These are phyloP conservation scores for Melaleuca alternifolia DNA, from an alignment of 345 rosid species.

Conservation along the genomic window DNA sequence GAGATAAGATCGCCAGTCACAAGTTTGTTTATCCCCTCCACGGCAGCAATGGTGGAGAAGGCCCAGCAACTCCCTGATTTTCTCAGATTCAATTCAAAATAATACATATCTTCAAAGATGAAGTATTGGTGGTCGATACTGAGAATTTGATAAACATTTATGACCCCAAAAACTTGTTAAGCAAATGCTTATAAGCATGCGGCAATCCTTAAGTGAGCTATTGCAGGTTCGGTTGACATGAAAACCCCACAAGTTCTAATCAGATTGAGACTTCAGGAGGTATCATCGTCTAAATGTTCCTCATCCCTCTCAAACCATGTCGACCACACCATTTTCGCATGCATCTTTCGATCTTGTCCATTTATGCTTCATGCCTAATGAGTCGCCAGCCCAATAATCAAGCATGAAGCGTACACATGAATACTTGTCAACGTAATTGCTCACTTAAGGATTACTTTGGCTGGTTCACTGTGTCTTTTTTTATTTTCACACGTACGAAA, in stretches of 20 bases:
- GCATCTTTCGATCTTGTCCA: background rate
- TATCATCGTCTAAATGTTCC: background rate
- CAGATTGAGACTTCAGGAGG: background rate
- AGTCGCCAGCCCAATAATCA: background rate
- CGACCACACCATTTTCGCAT: background rate
- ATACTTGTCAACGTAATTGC: background rate
- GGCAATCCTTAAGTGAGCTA: background rate
- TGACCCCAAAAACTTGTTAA: background rate
- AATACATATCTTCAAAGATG: background rate
- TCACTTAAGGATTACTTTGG: too few species aligned
- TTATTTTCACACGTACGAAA: background rate
- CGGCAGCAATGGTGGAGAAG: conserved; percentile 70
- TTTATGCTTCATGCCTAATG: background rate
- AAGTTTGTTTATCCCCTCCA: conserved; percentile 84
- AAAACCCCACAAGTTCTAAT: background rate
- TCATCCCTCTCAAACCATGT: background rate
- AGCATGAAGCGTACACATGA: background rate
- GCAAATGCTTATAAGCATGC: background rate
- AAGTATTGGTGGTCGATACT: background rate
- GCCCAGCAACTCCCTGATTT: conserved; percentile 96
- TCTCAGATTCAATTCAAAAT: background rate
- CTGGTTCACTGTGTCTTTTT: background rate
- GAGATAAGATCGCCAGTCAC: conserved; percentile 59
- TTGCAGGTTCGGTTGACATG: background rate
- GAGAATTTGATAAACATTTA: background rate